Percentiles rank a stretch among this genome's conserved stretches.
Evolutionary conservation across 108 stramenopile genomes (phyloP).

Genomic region (Fragilaria radians): DNA sequence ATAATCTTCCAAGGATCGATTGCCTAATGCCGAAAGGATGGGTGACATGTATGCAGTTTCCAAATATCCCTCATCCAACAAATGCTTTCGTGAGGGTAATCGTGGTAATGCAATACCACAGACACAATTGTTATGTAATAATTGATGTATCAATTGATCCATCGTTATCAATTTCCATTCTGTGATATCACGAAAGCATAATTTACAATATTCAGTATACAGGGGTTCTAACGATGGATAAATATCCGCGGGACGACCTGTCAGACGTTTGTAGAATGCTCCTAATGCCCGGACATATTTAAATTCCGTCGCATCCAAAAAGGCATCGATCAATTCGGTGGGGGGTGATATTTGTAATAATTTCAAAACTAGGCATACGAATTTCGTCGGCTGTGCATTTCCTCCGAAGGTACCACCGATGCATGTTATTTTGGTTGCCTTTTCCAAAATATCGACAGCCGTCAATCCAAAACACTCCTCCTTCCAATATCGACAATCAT

Average conservation of each 20-base stretch:
- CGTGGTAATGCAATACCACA: slow-evolving; percentile 91
- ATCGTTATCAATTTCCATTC: slow-evolving; percentile 86
- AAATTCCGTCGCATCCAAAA: slow-evolving; percentile 92
- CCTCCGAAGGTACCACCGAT: slow-evolving; percentile 87
- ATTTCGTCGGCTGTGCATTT: slow-evolving; percentile 85
- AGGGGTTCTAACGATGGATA: slow-evolving; percentile 89
- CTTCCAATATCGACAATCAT: slow-evolving; percentile 84
- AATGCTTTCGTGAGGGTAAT: slow-evolving; percentile 67
- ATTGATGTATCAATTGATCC: slow-evolving; percentile 89
- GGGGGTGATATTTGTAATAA: slow-evolving; percentile 95
- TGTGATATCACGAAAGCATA: slow-evolving; percentile 42
- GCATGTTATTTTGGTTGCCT: slow-evolving; percentile 78
- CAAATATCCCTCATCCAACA: slow-evolving; percentile 74
- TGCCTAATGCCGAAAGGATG: background rate
- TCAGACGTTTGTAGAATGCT: slow-evolving; percentile 90
- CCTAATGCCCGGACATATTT: slow-evolving; percentile 94
- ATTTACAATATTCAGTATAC: slow-evolving; percentile 84
- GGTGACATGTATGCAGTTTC: slow-evolving; percentile 16
- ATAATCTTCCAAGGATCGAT: slow-evolving; percentile 19
- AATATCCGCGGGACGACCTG: slow-evolving; percentile 90
- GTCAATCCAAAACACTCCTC: slow-evolving; percentile 89
- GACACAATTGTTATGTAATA: slow-evolving; percentile 69
- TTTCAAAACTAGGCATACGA: slow-evolving; percentile 92
- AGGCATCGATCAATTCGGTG: slow-evolving; percentile 82
- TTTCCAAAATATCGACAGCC: slow-evolving; percentile 88